A percentile compares a stretch with the other conserved stretches of the same genome.
Evolutionary conservation across 148 eudicot species (phyloP).

Genomic region (Agrostemma githago): DNA sequence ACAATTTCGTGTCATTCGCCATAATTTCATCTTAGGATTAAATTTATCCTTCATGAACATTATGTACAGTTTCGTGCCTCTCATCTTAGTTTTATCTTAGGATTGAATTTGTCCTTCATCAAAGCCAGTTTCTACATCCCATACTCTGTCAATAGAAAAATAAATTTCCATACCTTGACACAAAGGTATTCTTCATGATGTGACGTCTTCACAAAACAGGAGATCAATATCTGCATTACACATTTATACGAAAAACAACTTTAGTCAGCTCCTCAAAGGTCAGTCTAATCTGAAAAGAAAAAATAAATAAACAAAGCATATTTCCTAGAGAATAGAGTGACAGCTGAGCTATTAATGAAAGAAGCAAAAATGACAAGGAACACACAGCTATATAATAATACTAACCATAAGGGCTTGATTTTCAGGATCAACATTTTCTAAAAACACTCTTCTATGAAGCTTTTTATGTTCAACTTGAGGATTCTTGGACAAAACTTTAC

Average conservation of each 20-base stretch:
- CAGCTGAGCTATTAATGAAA: neutral
- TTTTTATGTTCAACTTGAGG: conserved; percentile 92
- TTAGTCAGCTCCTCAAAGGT: conserved; percentile 3
- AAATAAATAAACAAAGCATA: neutral
- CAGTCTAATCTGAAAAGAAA: neutral
- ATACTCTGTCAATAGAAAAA: neutral
- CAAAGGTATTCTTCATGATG: conserved; percentile 79
- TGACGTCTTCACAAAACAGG: conserved; percentile 94
- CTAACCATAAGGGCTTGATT: conserved; percentile 87
- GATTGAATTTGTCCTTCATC: neutral
- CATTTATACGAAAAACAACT: neutral
- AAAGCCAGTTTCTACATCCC: neutral
- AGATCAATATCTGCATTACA: conserved; percentile 59
- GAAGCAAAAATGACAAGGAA: conserved; percentile 1
- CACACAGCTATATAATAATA: neutral
- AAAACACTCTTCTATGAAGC: conserved; percentile 91
- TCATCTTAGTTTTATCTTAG: neutral
- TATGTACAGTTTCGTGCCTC: neutral
- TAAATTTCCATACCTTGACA: conserved; percentile 55
- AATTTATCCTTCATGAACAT: neutral
- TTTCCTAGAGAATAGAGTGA: neutral
- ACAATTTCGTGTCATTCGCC: neutral
- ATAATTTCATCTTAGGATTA: neutral
- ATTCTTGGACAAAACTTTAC: conserved; percentile 89
- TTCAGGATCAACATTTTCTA: conserved; percentile 75